Conservation (phyloP, 2,329 filamentous ascomycete genomes). For the Exserohilum rostratum region DNA sequence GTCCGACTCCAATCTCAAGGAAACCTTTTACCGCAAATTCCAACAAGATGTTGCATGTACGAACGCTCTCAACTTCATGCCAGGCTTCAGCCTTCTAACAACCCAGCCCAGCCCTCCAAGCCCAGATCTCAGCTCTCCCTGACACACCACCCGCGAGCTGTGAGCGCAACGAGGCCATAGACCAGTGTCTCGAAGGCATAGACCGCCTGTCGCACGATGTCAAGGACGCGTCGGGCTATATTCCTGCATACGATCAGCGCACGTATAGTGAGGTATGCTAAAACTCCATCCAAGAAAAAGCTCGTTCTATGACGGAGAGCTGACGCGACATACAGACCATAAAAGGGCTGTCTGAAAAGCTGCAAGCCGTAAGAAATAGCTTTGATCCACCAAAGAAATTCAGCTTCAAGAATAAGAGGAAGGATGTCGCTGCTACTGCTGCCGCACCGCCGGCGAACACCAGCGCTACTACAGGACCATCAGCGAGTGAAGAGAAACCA, state of each 20-base stretch:
- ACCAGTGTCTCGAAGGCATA: conserved; percentile 80
- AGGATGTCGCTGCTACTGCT: conserved; percentile 49
- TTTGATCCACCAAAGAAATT: conserved; percentile 78
- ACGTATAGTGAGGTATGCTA: conserved; percentile 76
- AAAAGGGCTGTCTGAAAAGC: conserved; percentile 78
- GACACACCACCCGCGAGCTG: conserved; percentile 65
- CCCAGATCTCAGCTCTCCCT: conserved; percentile 73
- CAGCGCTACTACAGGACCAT: neutral
- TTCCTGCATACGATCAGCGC: conserved; percentile 88
- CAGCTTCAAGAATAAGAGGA: conserved; percentile 72
- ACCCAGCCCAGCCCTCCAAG: conserved; percentile 69
- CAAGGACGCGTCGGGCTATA: conserved; percentile 78
- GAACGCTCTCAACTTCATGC: conserved; percentile 10
- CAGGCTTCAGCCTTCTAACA: conserved; percentile 5
- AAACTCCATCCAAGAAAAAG: conserved; percentile 85
- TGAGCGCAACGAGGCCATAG: conserved; percentile 80
- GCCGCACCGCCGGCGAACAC: conserved; percentile 43
- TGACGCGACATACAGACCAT: conserved; percentile 63
- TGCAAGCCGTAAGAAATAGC: conserved; percentile 71
- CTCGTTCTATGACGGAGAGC: no score
- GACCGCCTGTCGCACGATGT: conserved; percentile 82
- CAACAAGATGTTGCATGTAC: conserved; percentile 74
- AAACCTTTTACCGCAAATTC: conserved; percentile 85
- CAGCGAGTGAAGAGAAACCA: conserved; percentile 22
- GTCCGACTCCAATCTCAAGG: conserved; percentile 61